Evolutionary conservation across 306 rosid genomes (phyloP).

Genomic region (Rosa rugosa): DNA sequence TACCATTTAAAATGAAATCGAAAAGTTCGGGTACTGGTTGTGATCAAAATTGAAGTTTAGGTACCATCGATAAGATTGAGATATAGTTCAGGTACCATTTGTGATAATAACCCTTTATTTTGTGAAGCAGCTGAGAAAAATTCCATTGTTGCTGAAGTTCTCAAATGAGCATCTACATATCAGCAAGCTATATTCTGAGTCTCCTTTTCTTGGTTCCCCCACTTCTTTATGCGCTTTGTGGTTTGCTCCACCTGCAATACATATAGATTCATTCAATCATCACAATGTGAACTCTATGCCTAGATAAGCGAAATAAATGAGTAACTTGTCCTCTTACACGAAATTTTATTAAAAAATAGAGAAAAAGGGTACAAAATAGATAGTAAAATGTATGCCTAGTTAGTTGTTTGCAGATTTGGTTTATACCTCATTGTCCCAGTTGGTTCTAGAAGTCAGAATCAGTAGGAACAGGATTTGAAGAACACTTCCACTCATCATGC

Average conservation of each 20-base stretch:
- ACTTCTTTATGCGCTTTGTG: slow-evolving; percentile 32
- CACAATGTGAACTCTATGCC: neutral
- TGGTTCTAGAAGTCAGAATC: slow-evolving; percentile 29
- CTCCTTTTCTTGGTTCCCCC: slow-evolving; percentile 24
- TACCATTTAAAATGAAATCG: too few relatives aligned
- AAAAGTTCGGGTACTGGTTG: too few relatives aligned
- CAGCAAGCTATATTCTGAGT: neutral
- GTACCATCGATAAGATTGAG: too few relatives aligned
- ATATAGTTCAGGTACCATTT: too few relatives aligned
- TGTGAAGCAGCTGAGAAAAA: too few relatives aligned
- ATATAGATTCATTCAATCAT: neutral
- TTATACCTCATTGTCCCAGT: slow-evolving; percentile 46
- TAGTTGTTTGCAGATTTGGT: neutral
- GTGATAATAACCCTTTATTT: too few relatives aligned
- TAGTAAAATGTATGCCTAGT: neutral
- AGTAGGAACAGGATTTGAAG: slow-evolving; percentile 30
- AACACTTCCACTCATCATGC: slow-evolving; percentile 32
- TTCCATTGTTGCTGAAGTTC: neutral
- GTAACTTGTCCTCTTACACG: too few relatives aligned
- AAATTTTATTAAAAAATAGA: too few relatives aligned
- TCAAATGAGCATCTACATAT: neutral
- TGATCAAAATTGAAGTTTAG: too few relatives aligned
- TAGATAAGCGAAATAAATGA: too few relatives aligned
- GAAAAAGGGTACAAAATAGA: too few relatives aligned
- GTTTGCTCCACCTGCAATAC: slow-evolving; percentile 37